Evolutionary conservation across 371 early-diverging fungal genomes (phyloP), one percentile per base, ranked within the genome.

Genomic region (Smittium mucronatum): DNA sequence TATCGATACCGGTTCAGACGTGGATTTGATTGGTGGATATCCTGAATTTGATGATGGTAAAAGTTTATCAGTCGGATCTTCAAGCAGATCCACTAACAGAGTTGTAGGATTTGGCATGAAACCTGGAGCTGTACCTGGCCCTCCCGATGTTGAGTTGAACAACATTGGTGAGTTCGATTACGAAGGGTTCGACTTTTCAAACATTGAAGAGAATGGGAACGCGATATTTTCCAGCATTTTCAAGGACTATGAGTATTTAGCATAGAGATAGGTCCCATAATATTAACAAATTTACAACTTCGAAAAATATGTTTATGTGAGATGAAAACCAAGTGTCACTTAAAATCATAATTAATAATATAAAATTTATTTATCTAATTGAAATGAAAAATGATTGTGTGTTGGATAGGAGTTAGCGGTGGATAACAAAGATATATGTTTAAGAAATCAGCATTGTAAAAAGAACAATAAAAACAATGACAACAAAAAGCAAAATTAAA

Each of bases 381-480:
- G 47, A 47, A 11, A 47, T 47, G 21, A 47, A 47, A 47, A 47
- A 47, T 11, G 21, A 5, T 47, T 47, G 47, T 11, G 47, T 47
- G 21, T 21, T 47, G 47, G 21, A 47, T 5, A 11, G 5, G 47
- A 11, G 47, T 47, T 47, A 47, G 47, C 5, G 47, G 21, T 5
- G 47, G 11, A 11, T 47, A 47, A 21, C 21, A 21, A 47, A 21
- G 47, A 47, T 5, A 21, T 11, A 21, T 11, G 26, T 5, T 28
- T 59, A 59, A n/a, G 36, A 36, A 16, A 67, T 30, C 5, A 15
- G 8, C 26, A 67, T 36, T 8, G 57, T 30, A 1, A 67, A 67
- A 25, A 67, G 28, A 16, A 67, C 67, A 21, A 67, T 30, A 36
- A 67, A 67, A 16, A 67, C 36, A 30, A 67, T 47, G 31, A 47